These are phyloP conservation scores for Neofusicoccum kwambonambiense DNA, from an alignment of 2,329 filamentous ascomycete genomes.

Conservation along the genomic window DNA sequence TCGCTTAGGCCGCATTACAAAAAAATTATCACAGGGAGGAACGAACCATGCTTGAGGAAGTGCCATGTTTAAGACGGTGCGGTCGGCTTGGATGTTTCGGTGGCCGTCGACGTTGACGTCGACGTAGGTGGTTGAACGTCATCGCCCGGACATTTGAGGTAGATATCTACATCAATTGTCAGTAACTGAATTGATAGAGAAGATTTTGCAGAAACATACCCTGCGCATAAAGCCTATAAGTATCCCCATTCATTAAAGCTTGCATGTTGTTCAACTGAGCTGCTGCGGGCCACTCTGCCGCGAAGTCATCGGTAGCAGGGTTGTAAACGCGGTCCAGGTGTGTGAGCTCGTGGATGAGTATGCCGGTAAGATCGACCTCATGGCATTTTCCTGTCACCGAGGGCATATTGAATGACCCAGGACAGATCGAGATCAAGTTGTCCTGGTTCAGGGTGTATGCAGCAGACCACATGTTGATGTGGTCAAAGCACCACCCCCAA, in stretches of 20 bases:
- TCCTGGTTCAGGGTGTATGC: neutral
- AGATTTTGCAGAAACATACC: conserved; percentile 29
- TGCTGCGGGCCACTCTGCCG: conserved; percentile 44
- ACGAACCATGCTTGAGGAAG: no score
- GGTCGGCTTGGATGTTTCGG: no score
- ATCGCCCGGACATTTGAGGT: neutral
- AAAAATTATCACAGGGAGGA: no score
- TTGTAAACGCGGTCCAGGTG: conserved; percentile 54
- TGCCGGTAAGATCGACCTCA: conserved; percentile 63
- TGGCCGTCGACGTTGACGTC: no score
- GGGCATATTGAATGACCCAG: conserved; percentile 41
- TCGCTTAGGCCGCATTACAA: no score
- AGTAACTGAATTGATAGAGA: conserved; percentile 30
- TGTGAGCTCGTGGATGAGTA: conserved; percentile 64
- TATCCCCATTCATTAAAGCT: conserved; percentile 64
- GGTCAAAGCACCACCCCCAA: neutral
- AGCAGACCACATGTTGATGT: neutral
- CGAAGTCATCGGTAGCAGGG: conserved; percentile 60
- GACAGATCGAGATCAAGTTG: neutral
- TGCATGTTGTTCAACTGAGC: conserved; percentile 46
- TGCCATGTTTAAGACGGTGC: no score
- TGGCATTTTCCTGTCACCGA: conserved; percentile 55
- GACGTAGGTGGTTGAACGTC: no score
- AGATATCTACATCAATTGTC: neutral
- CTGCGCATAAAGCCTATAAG: conserved; percentile 56